A percentile compares a stretch with the other conserved stretches of the same genome.
Evolutionary conservation across 1,139 yeast species (phyloP).

Genomic region (Suhomyces maxii): DNA sequence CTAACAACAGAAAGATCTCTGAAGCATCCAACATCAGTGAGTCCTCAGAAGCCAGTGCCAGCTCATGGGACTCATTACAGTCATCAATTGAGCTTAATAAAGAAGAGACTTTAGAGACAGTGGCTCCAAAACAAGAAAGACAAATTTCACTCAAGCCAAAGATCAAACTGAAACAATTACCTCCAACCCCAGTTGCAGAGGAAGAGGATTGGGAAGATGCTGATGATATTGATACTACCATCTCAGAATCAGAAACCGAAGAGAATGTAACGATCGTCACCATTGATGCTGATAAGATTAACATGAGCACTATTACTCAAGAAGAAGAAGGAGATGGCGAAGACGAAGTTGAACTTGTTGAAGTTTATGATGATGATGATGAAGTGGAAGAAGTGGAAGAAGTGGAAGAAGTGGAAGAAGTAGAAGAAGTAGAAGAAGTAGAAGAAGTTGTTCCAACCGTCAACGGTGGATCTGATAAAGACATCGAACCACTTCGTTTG

Average conservation of each 20-base stretch:
- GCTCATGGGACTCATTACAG: constrained; percentile 41
- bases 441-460: background rate
- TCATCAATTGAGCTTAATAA: constrained; percentile 31
- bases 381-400: background rate
- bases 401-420: background rate
- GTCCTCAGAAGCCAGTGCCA: constrained; percentile 11
- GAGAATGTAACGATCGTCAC: background rate
- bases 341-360: constrained; percentile 7
- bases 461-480: background rate
- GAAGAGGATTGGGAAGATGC: constrained; percentile 8
- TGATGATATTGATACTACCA: background rate
- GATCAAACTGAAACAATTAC: constrained; percentile 3
- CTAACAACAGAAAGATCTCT: constrained; percentile 1
- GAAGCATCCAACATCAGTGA: constrained; percentile 10
- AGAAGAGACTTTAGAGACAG: constrained; percentile 2
- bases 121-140: background rate
- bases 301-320: background rate
- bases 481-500: constrained; percentile 7
- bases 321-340: background rate
- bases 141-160: constrained; percentile 1
- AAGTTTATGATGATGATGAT: background rate
- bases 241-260: background rate
- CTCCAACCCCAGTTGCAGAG: constrained; percentile 1
- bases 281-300: background rate
- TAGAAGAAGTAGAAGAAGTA: background rate